These are phyloP conservation scores for Monosporascus sp. DNA, from an alignment of 2,329 filamentous ascomycete species.

Conservation along the genomic window DNA sequence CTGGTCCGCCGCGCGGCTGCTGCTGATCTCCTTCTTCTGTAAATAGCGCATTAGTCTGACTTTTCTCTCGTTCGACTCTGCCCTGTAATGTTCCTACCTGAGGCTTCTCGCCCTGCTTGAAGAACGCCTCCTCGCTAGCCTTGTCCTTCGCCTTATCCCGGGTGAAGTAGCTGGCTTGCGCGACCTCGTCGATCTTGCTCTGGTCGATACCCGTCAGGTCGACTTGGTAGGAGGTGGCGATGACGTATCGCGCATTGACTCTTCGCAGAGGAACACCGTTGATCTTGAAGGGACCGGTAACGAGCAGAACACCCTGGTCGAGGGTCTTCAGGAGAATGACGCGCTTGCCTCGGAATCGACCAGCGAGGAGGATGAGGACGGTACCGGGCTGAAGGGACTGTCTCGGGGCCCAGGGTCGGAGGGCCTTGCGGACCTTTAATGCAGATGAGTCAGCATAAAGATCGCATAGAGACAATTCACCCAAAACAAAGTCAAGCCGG, in stretches of 20 bases:
- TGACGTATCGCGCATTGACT: constrained; percentile 90
- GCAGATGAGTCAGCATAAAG: constrained; percentile 20
- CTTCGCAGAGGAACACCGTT: constrained; percentile 97
- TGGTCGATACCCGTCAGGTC: constrained; percentile 81
- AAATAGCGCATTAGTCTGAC: constrained; percentile 26
- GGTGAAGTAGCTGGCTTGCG: constrained; percentile 86
- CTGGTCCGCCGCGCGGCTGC: constrained; percentile 91
- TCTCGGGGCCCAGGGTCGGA: constrained; percentile 83
- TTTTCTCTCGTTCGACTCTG: background rate
- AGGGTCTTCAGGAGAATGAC: constrained; percentile 98
- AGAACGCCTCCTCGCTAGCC: constrained; percentile 97
- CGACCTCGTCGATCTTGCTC: constrained; percentile 79
- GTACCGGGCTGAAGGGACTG: constrained; percentile 88
- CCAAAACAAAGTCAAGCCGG: background rate
- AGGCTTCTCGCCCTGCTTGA: constrained; percentile 98
- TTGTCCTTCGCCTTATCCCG: constrained; percentile 94
- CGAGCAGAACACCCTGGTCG: constrained; percentile 94
- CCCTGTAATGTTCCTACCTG: constrained; percentile 59
- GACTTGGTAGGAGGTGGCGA: constrained; percentile 81
- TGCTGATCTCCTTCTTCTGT: constrained; percentile 96
- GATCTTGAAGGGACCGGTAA: constrained; percentile 99
- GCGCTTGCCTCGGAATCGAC: constrained; percentile 99
- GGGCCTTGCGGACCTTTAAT: constrained; percentile 83
- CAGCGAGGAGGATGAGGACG: constrained; percentile 97
- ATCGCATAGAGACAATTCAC: background rate